Evolutionary conservation across 2,329 filamentous ascomycete genomes (phyloP).

Genomic region (Neonectria sp.): DNA sequence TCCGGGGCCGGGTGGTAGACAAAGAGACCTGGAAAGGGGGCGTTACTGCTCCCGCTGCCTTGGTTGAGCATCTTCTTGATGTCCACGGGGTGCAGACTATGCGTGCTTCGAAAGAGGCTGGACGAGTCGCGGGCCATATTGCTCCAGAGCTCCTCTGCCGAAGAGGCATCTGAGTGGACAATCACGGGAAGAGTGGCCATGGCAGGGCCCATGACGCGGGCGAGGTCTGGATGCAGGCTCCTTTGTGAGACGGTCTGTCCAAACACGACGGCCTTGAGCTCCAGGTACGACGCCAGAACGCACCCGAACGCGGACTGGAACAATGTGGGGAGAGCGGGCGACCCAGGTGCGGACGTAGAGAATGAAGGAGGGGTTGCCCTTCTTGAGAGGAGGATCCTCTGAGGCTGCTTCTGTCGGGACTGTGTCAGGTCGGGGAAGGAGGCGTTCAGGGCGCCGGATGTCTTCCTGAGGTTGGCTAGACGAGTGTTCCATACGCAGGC

Average conservation of each 20-base stretch:
- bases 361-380: slow-evolving; percentile 3
- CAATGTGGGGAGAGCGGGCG: slow-evolving; percentile 20
- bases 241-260: slow-evolving; percentile 45
- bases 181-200: slow-evolving; percentile 42
- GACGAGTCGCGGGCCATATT: neutral
- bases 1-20: slow-evolving; percentile 41
- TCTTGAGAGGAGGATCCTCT: slow-evolving; percentile 16
- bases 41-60: slow-evolving; percentile 32
- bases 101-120: slow-evolving; percentile 32
- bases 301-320: slow-evolving; percentile 46
- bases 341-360: neutral
- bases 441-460: slow-evolving; percentile 37
- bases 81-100: slow-evolving; percentile 42
- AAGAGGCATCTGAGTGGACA: slow-evolving; percentile 30
- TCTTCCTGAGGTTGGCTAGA: slow-evolving; percentile 27
- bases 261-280: slow-evolving; percentile 41
- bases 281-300: slow-evolving; percentile 38
- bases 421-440: slow-evolving; percentile 44
- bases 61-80: slow-evolving; percentile 42
- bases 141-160: slow-evolving; percentile 15
- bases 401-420: slow-evolving; percentile 39
- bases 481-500: slow-evolving; percentile 34
- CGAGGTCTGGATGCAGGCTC: slow-evolving; percentile 42
- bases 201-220: slow-evolving; percentile 42
- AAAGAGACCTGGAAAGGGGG: slow-evolving; percentile 44